phyloP scores from a whole-genome alignment of 805 yeast genomes.

The Candida xyloterini region DNA sequence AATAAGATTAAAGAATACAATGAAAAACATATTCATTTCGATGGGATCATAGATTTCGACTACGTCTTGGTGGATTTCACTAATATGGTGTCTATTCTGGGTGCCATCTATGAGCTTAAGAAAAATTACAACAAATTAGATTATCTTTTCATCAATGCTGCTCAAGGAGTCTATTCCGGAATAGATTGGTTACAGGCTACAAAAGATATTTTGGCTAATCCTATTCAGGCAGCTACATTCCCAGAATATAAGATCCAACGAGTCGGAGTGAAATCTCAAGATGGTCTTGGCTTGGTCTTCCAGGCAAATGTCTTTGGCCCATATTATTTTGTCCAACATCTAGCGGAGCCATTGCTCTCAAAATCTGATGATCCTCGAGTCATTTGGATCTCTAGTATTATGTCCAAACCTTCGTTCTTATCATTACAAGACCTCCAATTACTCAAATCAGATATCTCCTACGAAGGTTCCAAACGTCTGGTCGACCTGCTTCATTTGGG shows the following conservation, averaged over 20 bases:
- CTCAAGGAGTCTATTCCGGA: conserved; percentile 83
- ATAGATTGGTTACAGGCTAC: conserved; percentile 82
- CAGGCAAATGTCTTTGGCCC: conserved; percentile 98
- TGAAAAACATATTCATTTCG: conserved; percentile 37
- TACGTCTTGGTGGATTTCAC: conserved; percentile 87
- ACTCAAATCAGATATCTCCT: conserved; percentile 59
- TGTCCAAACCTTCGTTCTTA: conserved; percentile 73
- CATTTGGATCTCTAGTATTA: conserved; percentile 83
- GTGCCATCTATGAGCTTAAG: conserved; percentile 68
- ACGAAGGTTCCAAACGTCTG: conserved; percentile 88
- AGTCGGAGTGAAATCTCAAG: conserved; percentile 70
- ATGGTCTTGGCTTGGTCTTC: conserved; percentile 83
- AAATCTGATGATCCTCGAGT: conserved; percentile 51
- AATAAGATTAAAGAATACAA: conserved; percentile 47
- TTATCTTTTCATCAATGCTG: conserved; percentile 82
- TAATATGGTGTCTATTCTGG: conserved; percentile 78
- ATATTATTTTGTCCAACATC: conserved; percentile 71
- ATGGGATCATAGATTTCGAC: conserved; percentile 74
- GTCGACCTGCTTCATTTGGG: conserved; percentile 81
- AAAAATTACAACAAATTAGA: conserved; percentile 67
- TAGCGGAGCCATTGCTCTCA: conserved; percentile 50
- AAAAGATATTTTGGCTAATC: conserved; percentile 60
- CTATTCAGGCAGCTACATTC: conserved; percentile 79
- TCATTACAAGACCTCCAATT: conserved; percentile 76
- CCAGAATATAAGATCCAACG: conserved; percentile 85